Evolutionary conservation across 176 grass and related monocot genomes (phyloP).

Genomic region (Saccharum officinarum): DNA sequence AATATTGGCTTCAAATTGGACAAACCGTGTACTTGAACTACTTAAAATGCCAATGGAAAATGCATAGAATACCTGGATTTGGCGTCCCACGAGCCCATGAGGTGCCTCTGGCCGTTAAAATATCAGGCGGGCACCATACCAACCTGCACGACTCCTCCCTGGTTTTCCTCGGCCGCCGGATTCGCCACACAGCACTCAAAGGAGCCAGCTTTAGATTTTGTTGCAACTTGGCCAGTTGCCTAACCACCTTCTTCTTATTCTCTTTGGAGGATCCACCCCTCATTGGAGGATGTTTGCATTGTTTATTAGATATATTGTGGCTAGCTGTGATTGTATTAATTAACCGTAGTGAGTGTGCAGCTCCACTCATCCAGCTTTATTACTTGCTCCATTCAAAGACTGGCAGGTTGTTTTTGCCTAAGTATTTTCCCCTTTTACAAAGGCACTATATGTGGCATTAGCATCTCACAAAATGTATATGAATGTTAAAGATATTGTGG

Average conservation of each 20-base stretch:
- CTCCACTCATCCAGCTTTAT: conserved; percentile 17
- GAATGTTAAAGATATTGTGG: conserved; percentile 7
- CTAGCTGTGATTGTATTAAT: neutral
- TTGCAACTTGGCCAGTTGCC: conserved; percentile 44
- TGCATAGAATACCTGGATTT: neutral
- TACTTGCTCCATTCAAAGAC: neutral
- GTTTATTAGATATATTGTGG: neutral
- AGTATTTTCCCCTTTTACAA: neutral
- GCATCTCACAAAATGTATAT: neutral
- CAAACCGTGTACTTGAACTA: neutral
- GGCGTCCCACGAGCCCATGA: conserved; percentile 4
- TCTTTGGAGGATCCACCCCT: conserved; percentile 26
- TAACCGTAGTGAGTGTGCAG: neutral
- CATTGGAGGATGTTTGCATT: conserved; percentile 10
- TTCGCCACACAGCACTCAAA: conserved; percentile 42
- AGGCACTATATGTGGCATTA: neutral
- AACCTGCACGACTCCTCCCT: neutral
- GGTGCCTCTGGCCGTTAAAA: neutral
- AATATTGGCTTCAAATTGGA: neutral
- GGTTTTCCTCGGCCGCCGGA: conserved; percentile 33
- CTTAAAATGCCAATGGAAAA: neutral
- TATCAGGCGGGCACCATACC: neutral
- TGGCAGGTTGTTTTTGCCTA: neutral
- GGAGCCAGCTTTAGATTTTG: conserved; percentile 47
- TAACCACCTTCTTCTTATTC: conserved; percentile 18